These are phyloP conservation scores for Ophiocordyceps sinensis DNA, from an alignment of 2,329 filamentous ascomycete species.

Conservation along the genomic window DNA sequence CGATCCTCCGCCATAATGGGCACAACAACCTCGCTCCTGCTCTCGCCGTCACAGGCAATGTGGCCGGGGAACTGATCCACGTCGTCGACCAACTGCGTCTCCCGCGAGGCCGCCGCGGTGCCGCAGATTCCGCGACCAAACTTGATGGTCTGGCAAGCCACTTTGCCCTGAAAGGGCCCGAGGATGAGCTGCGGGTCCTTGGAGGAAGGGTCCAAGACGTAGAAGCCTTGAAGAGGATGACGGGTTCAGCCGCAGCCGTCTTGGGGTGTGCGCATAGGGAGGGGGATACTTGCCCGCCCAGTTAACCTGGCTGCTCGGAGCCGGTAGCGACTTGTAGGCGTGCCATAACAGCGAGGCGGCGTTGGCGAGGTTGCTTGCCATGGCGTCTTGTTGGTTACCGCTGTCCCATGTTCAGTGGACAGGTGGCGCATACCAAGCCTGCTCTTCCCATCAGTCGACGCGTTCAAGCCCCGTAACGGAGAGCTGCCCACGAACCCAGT, in stretches of 20 bases:
- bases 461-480: background rate
- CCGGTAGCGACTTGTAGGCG: constrained; percentile 56
- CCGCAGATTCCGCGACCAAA: constrained; percentile 68
- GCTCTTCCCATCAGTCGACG: background rate
- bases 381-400: background rate
- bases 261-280: background rate
- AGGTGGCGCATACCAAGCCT: constrained; percentile 8
- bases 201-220: constrained; percentile 43
- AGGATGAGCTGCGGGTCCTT: constrained; percentile 47
- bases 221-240: constrained; percentile 36
- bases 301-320: constrained; percentile 54
- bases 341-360: constrained; percentile 66
- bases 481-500: constrained; percentile 47
- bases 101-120: constrained; percentile 41
- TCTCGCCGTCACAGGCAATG: constrained; percentile 67
- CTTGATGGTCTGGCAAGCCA: constrained; percentile 63
- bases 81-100: constrained; percentile 54
- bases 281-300: constrained; percentile 46
- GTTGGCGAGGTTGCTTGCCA: constrained; percentile 58
- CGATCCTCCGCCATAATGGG: constrained; percentile 37
- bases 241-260: background rate
- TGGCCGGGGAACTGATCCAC: constrained; percentile 66
- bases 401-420: background rate
- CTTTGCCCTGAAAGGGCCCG: constrained; percentile 67
- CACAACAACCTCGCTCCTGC: constrained; percentile 69